These are phyloP conservation scores for Zoysia matrella DNA, from an alignment of 202 grass and related monocot species.

Conservation along the genomic window DNA sequence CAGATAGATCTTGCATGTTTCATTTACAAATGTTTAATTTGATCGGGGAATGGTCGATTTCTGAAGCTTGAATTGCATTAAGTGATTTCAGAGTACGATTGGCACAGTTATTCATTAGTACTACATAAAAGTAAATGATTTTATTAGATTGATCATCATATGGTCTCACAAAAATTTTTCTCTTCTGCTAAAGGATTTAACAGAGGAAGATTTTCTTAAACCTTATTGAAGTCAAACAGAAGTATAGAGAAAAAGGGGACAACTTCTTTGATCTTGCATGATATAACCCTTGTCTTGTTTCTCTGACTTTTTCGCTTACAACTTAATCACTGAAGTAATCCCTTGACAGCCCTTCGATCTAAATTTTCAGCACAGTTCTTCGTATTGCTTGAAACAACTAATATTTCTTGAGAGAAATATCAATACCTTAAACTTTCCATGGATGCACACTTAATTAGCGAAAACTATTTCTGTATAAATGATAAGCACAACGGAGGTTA, in stretches of 20 bases:
- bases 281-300: conserved; percentile 11
- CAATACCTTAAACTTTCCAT: not conserved
- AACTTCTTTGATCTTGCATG: not conserved
- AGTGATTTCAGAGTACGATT: too few species aligned
- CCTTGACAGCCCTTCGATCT: not conserved
- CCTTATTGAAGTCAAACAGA: not conserved
- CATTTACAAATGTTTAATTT: too few species aligned
- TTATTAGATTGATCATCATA: too few species aligned
- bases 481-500: not conserved
- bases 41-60: too few species aligned
- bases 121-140: too few species aligned
- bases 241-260: not conserved
- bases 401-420: conserved; percentile 22
- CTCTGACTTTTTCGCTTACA: not conserved
- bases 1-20: too few species aligned
- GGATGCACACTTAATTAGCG: not conserved
- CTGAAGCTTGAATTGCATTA: too few species aligned
- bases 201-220: not conserved
- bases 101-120: too few species aligned
- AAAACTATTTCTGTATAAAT: not conserved
- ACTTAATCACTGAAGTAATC: not conserved
- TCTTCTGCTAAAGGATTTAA: too few species aligned
- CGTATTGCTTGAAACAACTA: not conserved
- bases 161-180: too few species aligned
- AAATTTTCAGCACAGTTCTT: conserved; percentile 12